Evolutionary conservation across 2,329 filamentous ascomycete species (phyloP), one percentile per base, ranked within the genome.

Genomic region (Beauveria varroae): DNA sequence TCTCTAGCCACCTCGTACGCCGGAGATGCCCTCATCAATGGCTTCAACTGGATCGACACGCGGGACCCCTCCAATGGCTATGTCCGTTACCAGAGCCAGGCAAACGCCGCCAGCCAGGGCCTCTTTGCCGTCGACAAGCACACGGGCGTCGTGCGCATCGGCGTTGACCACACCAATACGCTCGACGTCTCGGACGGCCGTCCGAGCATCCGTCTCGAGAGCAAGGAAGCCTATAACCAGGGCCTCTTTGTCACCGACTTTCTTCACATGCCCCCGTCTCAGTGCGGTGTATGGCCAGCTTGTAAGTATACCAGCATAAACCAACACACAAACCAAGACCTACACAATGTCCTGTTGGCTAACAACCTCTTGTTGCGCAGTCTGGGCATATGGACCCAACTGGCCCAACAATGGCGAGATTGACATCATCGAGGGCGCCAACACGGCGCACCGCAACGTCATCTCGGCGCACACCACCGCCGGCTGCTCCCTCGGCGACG

Each of bases 221-320:
- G 86, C 72, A 86, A 83, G 58, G 78, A 82, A 55, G 72, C 77
- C 4, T 92, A 86, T 71, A 83, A 79, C 34, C 79, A 86, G 65
- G 88, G 87, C 1, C 80, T 91, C 10, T 85, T 91, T 66, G 85
- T 92, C 55, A 78, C 88, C 24, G 89, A 92, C 70, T 81, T 91
- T 57, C 78, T 79, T 20, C 88, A 92, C 66, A 91, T 92, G 87
- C 88, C 89, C 3, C 80, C 79, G 1, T 85, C 85, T 2, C 77
- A 83, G 56, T 92, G 89, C 65, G 89, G 89, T 24, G 80, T 84
- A 24, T 91, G 89, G 88, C 88, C 89, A 59, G 86, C 88, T 72
- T 90, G 81, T 86, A 75, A 71, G 75, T n/a, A n/a, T n/a, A n/a
- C n/a, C n/a, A n/a, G n/a, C n/a, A n/a, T n/a, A n/a, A n/a, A n/a